Percentiles rank a stretch among this genome's conserved stretches.
These are phyloP conservation scores for Fusarium sterilihyphosum DNA, from an alignment of 2,329 filamentous ascomycete genomes.

Conservation along the genomic window DNA sequence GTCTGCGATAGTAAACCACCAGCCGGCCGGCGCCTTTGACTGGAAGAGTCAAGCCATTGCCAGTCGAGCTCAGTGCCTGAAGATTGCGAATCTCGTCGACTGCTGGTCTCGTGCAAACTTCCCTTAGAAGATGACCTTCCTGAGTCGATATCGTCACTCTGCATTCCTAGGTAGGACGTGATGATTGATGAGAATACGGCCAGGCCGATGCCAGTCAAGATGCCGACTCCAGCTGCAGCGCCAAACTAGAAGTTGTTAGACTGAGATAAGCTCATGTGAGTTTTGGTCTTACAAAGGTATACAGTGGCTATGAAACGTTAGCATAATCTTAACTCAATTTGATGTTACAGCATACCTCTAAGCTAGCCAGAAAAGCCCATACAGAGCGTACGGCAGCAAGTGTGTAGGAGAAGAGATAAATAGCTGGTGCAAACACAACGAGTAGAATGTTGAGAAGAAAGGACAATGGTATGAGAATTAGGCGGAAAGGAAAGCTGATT, in stretches of 20 bases:
- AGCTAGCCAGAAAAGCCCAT: conserved; percentile 43
- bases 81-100: conserved; percentile 32
- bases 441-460: conserved; percentile 43
- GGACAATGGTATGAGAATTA: conserved; percentile 46
- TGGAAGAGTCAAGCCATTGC: conserved; percentile 50
- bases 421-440: conserved; percentile 50
- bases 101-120: conserved; percentile 22
- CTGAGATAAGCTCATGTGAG: rapidly evolving
- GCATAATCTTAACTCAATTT: background rate
- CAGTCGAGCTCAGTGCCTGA: conserved; percentile 52
- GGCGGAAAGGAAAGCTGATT: conserved; percentile 45
- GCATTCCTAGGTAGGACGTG: conserved; percentile 60
- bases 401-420: conserved; percentile 48
- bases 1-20: conserved; percentile 69
- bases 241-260: conserved; percentile 58
- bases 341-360: conserved; percentile 48
- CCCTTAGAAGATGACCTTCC: conserved; percentile 19
- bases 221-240: conserved; percentile 74
- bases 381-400: conserved; percentile 36
- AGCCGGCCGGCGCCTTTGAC: conserved; percentile 53
- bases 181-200: conserved; percentile 66
- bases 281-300: conserved; percentile 52
- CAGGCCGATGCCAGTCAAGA: conserved; percentile 68
- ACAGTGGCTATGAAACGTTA: conserved; percentile 49
- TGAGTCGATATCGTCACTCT: conserved; percentile 38